phyloP scores from a whole-genome alignment of 805 yeast genomes.

The Saturnispora halmiae region DNA sequence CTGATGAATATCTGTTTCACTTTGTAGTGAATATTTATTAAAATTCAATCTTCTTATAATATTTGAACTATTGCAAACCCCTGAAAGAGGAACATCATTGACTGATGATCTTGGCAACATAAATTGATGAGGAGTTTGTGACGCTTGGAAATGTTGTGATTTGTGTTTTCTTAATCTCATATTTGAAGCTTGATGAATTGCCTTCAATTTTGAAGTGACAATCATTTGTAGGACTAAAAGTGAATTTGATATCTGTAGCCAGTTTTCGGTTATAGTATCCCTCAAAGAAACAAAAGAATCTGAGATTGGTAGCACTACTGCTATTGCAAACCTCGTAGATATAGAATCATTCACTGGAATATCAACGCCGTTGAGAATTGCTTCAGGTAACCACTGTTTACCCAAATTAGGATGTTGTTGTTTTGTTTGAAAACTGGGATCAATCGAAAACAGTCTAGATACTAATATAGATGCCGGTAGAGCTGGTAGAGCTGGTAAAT shows the following conservation, averaged over 20 bases:
- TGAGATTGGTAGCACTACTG: conserved; percentile 39
- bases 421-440: conserved; percentile 18
- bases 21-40: conserved; percentile 32
- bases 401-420: conserved; percentile 6
- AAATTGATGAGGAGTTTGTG: conserved; percentile 4
- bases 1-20: conserved; percentile 35
- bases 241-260: conserved; percentile 38
- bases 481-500: conserved; percentile 34
- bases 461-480: conserved; percentile 33
- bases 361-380: conserved; percentile 31
- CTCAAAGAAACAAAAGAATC: conserved; percentile 20
- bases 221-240: conserved; percentile 32
- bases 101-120: conserved; percentile 1
- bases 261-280: conserved; percentile 39
- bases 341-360: conserved; percentile 13
- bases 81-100: conserved; percentile 9
- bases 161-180: conserved; percentile 4
- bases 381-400: conserved; percentile 35
- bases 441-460: conserved; percentile 35
- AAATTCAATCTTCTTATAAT: conserved; percentile 26
- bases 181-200: conserved; percentile 9
- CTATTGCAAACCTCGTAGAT: conserved; percentile 37
- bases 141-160: conserved; percentile 7
- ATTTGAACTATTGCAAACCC: neutral
- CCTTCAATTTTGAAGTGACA: conserved; percentile 32